These are phyloP conservation scores for Neoarthrinium moseri DNA, from an alignment of 2,329 filamentous ascomycete species.

Conservation along the genomic window DNA sequence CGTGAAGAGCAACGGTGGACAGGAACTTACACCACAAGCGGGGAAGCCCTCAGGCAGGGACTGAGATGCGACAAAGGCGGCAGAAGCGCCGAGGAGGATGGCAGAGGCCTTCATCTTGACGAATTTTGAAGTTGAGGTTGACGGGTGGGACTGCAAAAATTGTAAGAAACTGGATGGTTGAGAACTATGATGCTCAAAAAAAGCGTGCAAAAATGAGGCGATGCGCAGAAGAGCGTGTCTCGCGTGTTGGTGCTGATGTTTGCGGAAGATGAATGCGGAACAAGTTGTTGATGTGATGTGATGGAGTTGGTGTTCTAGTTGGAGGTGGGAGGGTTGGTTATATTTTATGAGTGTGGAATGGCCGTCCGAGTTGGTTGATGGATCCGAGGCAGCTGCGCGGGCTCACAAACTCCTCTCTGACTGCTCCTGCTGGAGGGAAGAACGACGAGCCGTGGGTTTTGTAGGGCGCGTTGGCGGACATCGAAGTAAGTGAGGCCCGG, in stretches of 20 bases:
- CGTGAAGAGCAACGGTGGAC: background rate
- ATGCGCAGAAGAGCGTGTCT: conserved; percentile 18
- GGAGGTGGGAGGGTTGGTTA: no score
- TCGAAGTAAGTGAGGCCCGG: no score
- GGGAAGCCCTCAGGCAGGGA: conserved; percentile 38
- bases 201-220: conserved; percentile 9
- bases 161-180: conserved; percentile 6
- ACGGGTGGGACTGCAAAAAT: background rate
- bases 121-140: background rate
- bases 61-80: conserved; percentile 40
- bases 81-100: conserved; percentile 40
- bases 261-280: background rate
- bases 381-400: no score
- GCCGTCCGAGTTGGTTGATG: no score
- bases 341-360: no score
- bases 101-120: conserved; percentile 51
- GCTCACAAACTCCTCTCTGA: no score
- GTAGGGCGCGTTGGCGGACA: no score
- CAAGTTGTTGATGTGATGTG: background rate
- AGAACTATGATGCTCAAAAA: conserved; percentile 8
- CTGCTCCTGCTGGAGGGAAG: no score
- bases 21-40: conserved; percentile 48
- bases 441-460: no score
- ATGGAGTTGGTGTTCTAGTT: no score
- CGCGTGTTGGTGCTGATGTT: conserved; percentile 9